Percentiles rank a stretch among this genome's conserved stretches.
phyloP scores from a whole-genome alignment of 2,329 filamentous ascomycete species.

The Orbilia brochopaga region DNA sequence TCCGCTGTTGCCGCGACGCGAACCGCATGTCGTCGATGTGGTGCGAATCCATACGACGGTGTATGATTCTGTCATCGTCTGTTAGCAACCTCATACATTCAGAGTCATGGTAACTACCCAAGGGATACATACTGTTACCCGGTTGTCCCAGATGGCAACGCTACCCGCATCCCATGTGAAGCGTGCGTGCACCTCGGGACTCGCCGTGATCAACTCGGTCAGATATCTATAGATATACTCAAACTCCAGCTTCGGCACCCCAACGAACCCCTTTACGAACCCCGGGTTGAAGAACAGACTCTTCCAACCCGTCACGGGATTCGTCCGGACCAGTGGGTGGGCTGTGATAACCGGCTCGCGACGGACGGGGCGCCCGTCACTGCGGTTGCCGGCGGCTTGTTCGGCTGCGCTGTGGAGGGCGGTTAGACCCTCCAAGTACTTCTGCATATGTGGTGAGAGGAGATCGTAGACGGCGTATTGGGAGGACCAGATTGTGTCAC shows the following conservation, averaged over 20 bases:
- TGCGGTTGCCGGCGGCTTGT: conserved; percentile 63
- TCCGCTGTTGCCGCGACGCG: conserved; percentile 57
- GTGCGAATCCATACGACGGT: conserved; percentile 66
- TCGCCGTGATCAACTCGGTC: conserved; percentile 65
- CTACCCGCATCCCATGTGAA: conserved; percentile 70
- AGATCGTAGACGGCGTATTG: conserved; percentile 67
- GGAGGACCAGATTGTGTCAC: conserved; percentile 66
- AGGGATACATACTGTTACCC: conserved; percentile 61
- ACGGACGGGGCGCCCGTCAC: conserved; percentile 63
- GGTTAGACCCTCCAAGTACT: conserved; percentile 65
- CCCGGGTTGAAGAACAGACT: conserved; percentile 67
- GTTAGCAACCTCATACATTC: conserved; percentile 7
- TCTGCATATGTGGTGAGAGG: conserved; percentile 65
- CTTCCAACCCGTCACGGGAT: conserved; percentile 70
- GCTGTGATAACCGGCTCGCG: conserved; percentile 64
- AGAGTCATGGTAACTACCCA: not conserved
- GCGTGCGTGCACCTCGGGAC: conserved; percentile 72
- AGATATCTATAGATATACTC: conserved; percentile 64
- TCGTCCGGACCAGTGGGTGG: conserved; percentile 66
- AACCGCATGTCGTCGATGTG: conserved; percentile 65
- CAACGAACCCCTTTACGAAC: conserved; percentile 66
- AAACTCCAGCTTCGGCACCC: conserved; percentile 65
- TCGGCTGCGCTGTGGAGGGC: conserved; percentile 65
- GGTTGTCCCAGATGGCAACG: conserved; percentile 73
- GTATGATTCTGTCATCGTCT: conserved; percentile 61